Conservation (phyloP, 2,329 filamentous ascomycete genomes). For the Clonostachys solani region DNA sequence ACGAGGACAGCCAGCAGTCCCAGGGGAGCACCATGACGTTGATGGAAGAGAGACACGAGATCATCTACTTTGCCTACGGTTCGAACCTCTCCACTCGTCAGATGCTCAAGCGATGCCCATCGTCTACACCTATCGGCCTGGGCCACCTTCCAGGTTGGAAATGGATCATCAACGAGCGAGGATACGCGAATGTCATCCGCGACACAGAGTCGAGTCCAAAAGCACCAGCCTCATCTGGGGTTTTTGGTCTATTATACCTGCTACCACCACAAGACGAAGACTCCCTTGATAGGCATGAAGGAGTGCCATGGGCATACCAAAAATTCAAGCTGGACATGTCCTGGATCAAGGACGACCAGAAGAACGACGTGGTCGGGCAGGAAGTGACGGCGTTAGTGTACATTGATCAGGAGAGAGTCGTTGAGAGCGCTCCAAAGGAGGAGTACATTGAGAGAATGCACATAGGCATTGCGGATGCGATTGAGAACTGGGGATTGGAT, state of each 20-base stretch:
- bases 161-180: slow-evolving; percentile 64
- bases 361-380: slow-evolving; percentile 11
- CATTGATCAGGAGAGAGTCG: slow-evolving; percentile 40
- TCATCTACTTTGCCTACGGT: slow-evolving; percentile 67
- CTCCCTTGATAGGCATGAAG: slow-evolving; percentile 52
- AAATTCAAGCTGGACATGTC: slow-evolving; percentile 36
- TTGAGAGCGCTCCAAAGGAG: slow-evolving; percentile 32
- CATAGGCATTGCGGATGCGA: slow-evolving; percentile 54
- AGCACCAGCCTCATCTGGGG: slow-evolving; percentile 19
- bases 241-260: slow-evolving; percentile 55
- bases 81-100: slow-evolving; percentile 64
- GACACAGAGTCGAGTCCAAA: background rate
- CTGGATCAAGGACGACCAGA: slow-evolving; percentile 14
- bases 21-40: slow-evolving; percentile 27
- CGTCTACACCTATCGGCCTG: slow-evolving; percentile 49
- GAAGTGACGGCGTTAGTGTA: slow-evolving; percentile 49
- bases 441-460: slow-evolving; percentile 66
- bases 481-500: slow-evolving; percentile 47
- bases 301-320: slow-evolving; percentile 58
- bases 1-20: slow-evolving; percentile 23
- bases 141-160: slow-evolving; percentile 50
- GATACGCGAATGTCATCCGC: slow-evolving; percentile 65
- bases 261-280: slow-evolving; percentile 45
- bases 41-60: slow-evolving; percentile 25
- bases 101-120: slow-evolving; percentile 60